These are phyloP conservation scores for Monosporozyma solicola DNA, from an alignment of 805 yeast genomes.

Conservation along the genomic window DNA sequence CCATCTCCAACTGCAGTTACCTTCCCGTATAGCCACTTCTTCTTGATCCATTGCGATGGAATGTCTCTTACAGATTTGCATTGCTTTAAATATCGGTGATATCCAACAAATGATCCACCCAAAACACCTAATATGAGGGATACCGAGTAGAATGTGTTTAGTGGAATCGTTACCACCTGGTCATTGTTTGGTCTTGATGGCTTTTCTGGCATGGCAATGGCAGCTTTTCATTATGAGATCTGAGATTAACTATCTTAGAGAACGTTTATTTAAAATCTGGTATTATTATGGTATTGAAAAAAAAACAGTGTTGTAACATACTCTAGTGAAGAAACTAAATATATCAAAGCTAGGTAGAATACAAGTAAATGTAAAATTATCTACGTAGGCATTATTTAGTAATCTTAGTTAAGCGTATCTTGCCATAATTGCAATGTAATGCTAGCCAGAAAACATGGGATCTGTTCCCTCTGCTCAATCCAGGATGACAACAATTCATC, in stretches of 20 bases:
- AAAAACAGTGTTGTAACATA: background rate
- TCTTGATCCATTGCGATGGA: constrained; percentile 39
- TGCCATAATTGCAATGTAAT: constrained; percentile 60
- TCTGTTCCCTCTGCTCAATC: constrained; percentile 58
- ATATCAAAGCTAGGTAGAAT: background rate
- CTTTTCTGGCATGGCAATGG: background rate
- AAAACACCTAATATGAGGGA: background rate
- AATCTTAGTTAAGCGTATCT: constrained; percentile 7
- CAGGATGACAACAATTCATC: constrained; percentile 53
- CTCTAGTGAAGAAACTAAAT: too few relatives aligned
- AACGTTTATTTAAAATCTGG: background rate
- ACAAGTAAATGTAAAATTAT: background rate
- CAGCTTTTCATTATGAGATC: background rate
- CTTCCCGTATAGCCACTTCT: constrained; percentile 48
- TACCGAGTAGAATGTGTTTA: background rate
- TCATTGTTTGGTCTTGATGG: background rate
- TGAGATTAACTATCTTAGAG: background rate
- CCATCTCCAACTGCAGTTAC: constrained; percentile 94
- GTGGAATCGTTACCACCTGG: background rate
- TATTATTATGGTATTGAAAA: background rate
- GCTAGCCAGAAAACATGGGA: constrained; percentile 73
- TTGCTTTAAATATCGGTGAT: constrained; percentile 40
- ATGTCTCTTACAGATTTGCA: constrained; percentile 41
- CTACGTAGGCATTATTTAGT: background rate
- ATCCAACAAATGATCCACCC: constrained; percentile 35